These are phyloP conservation scores for Schizothecium vesticola DNA, from an alignment of 495 filamentous ascomycete species.

Conservation along the genomic window DNA sequence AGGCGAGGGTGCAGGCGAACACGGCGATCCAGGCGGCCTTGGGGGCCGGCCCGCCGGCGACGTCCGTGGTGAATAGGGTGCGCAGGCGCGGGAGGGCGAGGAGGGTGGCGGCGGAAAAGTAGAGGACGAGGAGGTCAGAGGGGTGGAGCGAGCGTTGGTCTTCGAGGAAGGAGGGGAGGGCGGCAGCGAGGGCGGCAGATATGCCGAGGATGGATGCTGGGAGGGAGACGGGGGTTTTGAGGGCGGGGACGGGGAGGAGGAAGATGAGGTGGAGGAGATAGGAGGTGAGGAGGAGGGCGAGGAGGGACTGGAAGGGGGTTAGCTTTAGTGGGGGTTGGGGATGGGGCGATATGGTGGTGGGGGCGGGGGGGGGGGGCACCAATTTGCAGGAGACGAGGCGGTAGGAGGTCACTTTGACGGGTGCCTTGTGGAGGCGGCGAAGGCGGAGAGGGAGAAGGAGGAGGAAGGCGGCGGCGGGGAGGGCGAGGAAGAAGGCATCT, in stretches of 20 bases:
- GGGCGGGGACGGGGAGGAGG: slow-evolving; percentile 6
- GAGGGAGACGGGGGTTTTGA: slow-evolving; percentile 20
- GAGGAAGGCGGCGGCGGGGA: slow-evolving; percentile 30
- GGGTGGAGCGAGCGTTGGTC: slow-evolving; percentile 32
- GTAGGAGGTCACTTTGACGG: slow-evolving; percentile 28
- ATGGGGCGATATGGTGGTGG: too few species aligned
- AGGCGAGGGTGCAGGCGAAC: neutral
- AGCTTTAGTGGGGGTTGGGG: neutral
- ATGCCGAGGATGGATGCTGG: slow-evolving; percentile 15
- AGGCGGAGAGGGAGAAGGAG: slow-evolving; percentile 23
- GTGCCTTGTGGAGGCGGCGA: slow-evolving; percentile 16
- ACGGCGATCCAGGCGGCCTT: slow-evolving; percentile 11
- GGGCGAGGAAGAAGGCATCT: slow-evolving; percentile 26
- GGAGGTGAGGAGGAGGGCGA: slow-evolving; percentile 19
- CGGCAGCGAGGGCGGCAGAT: slow-evolving; percentile 12
- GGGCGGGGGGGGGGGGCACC: slow-evolving; percentile 16
- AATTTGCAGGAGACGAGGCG: slow-evolving; percentile 27
- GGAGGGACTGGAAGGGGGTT: neutral
- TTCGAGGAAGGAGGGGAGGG: slow-evolving; percentile 26
- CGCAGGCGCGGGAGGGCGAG: slow-evolving; percentile 27
- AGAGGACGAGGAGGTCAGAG: slow-evolving; percentile 31
- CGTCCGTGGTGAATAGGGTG: slow-evolving; percentile 18
- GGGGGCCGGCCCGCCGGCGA: neutral
- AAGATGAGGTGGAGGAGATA: slow-evolving; percentile 25
- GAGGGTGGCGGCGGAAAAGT: slow-evolving; percentile 24